Evolutionary conservation across 2,329 filamentous ascomycete species (phyloP), one percentile per base, ranked within the genome.

Genomic region (Cyphellophora europaea): DNA sequence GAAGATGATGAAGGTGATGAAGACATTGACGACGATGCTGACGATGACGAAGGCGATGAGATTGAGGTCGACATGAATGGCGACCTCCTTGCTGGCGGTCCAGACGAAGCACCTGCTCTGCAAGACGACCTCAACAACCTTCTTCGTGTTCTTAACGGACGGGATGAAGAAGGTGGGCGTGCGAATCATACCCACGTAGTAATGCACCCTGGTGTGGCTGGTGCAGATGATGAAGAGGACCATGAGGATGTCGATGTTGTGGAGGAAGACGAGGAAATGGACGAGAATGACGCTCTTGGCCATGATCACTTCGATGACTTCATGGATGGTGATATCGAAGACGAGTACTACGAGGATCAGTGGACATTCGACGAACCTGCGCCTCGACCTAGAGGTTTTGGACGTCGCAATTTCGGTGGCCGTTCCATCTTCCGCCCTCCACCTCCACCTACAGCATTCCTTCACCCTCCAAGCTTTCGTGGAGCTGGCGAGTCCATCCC

Each of bases 311-410:
- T 41, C 29, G 44, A 44, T 21, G 37, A 44, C 23, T 40, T 44
- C 17, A 37, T 46, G 31, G 37, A 43, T 19, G 45, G 43, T 6
- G 21, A 25, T n/a, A 25, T 25, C 8, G 47, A 63, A 71, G 49
- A 63, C 65, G 27, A 36, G 28, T 16, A 33, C 48, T 36, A 37
- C 40, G 63, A 65, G 17, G 63, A 66, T 18, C 58, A 61, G 8
- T 71, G 68, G 61, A 67, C 62, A 28, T 71, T 67, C 65, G 63
- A 65, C 38, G 64, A 53, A 18, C 59, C 66, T 29, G 81, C 85
- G 33, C 74, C 55, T 35, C 45, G 55, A 41, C 35, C 51, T 31
- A 53, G 44, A 33, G 32, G 43, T 32, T 36, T 49, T 25, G 47
- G 48, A 16, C 46, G 59, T 28, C 56, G 58, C 35, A 61, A 63